A percentile compares a stretch with the other conserved stretches of the same genome.
These are phyloP conservation scores for Besnoitia besnoiti DNA, from an alignment of 169 alveolate species.

Conservation along the genomic window DNA sequence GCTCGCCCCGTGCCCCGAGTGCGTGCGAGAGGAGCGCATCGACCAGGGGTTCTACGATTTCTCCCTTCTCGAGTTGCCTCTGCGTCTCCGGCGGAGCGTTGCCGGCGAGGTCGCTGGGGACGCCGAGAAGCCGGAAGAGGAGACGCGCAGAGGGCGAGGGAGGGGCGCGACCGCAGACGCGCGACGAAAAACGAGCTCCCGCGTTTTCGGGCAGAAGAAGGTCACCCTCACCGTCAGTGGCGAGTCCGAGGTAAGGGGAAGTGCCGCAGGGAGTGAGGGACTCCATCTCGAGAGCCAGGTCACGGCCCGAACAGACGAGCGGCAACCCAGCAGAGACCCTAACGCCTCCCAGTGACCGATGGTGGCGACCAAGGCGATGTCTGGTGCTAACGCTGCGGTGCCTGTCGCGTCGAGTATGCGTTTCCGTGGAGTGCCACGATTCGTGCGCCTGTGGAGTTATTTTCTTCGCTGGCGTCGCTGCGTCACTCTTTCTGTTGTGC, in stretches of 20 bases:
- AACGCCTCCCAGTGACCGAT: too few species aligned
- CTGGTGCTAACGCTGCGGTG: background rate
- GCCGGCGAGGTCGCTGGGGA: background rate
- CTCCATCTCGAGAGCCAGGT: background rate
- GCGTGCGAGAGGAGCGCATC: conserved; percentile 51
- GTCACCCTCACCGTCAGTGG: background rate
- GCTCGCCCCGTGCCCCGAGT: conserved; percentile 50
- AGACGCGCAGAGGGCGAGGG: background rate
- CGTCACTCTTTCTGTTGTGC: too few species aligned
- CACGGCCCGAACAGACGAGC: background rate
- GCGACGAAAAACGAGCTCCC: background rate
- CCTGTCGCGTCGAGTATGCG: background rate
- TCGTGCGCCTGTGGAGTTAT: too few species aligned
- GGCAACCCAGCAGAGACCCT: too few species aligned
- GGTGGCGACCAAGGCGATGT: background rate
- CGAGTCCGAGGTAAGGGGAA: conserved; percentile 12
- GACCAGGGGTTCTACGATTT: conserved; percentile 60
- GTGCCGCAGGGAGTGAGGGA: background rate
- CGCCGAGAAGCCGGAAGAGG: background rate
- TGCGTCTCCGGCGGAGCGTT: conserved; percentile 60
- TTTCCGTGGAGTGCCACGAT: too few species aligned
- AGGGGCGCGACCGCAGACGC: background rate
- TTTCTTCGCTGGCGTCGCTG: too few species aligned
- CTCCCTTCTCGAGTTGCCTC: conserved; percentile 53
- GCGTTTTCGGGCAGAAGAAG: background rate